Conservation (phyloP, 2,329 filamentous ascomycete genomes). For the Fusarium luffae region DNA sequence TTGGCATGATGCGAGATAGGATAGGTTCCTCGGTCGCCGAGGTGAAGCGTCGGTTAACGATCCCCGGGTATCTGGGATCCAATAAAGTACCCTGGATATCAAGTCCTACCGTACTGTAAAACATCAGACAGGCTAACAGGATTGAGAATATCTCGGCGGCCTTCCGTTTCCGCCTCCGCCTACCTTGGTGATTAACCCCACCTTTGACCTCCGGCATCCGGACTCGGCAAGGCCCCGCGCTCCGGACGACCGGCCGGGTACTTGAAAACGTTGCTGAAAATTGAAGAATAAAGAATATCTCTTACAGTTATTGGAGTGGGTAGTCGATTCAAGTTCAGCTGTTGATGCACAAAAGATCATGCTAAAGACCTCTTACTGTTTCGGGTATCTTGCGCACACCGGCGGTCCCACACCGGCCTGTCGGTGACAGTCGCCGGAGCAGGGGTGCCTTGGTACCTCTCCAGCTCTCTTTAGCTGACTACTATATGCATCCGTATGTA, state of each 20-base stretch:
- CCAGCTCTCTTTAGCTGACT: neutral
- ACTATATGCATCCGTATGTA: neutral
- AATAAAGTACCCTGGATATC: slow-evolving; percentile 22
- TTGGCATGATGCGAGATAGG: slow-evolving; percentile 22
- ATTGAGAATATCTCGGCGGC: slow-evolving; percentile 11
- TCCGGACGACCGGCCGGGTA: slow-evolving; percentile 35
- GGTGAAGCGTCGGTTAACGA: slow-evolving; percentile 42
- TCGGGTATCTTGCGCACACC: slow-evolving; percentile 43
- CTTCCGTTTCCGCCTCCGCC: slow-evolving; percentile 24
- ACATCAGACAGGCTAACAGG: neutral
- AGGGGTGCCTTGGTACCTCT: neutral
- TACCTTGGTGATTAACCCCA: slow-evolving; percentile 1
- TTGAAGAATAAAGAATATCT: neutral
- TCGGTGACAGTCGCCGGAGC: slow-evolving; percentile 11
- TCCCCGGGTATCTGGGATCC: slow-evolving; percentile 2
- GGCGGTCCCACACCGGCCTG: slow-evolving; percentile 29
- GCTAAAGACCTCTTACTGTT: neutral
- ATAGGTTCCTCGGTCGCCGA: slow-evolving; percentile 32
- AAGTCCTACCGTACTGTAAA: neutral
- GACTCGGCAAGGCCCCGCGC: slow-evolving; percentile 30
- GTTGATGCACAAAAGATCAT: neutral
- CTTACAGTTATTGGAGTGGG: neutral
- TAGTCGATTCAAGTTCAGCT: neutral
- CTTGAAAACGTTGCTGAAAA: neutral
- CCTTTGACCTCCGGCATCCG: slow-evolving; percentile 32